Evolutionary conservation across 345 rosid genomes (phyloP).

Genomic region (Cochlearia excelsa): DNA sequence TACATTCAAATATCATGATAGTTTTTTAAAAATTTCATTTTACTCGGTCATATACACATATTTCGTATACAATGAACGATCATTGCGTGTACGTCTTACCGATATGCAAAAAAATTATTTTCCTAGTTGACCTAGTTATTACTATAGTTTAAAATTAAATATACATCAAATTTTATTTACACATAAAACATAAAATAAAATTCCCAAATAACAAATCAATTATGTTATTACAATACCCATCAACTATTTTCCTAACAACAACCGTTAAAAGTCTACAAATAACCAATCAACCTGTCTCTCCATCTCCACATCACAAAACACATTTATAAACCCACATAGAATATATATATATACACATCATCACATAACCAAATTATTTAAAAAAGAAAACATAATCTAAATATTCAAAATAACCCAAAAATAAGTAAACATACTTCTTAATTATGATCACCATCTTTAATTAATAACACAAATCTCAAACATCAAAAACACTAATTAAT

Average conservation of each 20-base stretch:
- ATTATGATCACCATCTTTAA: constrained; percentile 16
- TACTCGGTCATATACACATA: no score
- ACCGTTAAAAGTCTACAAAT: neutral
- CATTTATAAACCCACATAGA: constrained; percentile 15
- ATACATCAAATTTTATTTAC: neutral
- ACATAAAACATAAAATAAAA: neutral
- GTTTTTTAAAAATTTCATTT: no score
- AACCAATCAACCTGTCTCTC: constrained; percentile 15
- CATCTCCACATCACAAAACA: constrained; percentile 6
- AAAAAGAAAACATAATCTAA: constrained; percentile 1
- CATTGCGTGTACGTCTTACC: no score
- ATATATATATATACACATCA: constrained; percentile 13
- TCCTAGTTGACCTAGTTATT: no score
- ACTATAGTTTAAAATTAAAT: no score
- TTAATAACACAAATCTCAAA: constrained; percentile 9
- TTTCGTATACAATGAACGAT: no score
- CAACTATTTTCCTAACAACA: constrained; percentile 22
- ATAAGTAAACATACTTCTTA: constrained; percentile 3
- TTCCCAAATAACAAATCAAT: neutral
- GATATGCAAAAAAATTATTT: no score
- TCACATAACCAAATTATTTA: constrained; percentile 4
- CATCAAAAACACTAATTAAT: constrained; percentile 6
- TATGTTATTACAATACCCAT: constrained; percentile 21
- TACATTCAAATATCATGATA: no score
- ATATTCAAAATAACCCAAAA: constrained; percentile 21